Evolutionary conservation across 2,329 filamentous ascomycete species (phyloP).

Genomic region (Penicillium corylophilum): DNA sequence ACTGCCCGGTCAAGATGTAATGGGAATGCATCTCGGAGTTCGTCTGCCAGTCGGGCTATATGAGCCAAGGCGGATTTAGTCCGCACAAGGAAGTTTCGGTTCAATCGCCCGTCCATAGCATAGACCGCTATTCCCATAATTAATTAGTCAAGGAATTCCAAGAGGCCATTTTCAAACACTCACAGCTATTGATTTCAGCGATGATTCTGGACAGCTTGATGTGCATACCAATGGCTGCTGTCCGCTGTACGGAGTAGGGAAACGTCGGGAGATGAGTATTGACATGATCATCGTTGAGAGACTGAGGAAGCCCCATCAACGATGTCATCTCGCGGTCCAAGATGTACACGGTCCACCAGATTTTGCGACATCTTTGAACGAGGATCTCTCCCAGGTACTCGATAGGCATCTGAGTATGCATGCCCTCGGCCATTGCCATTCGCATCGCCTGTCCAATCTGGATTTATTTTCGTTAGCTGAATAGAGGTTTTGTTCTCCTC

Average conservation of each 20-base stretch:
- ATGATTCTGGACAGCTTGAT: constrained; percentile 49
- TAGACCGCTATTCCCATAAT: constrained; percentile 39
- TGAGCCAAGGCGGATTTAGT: constrained; percentile 43
- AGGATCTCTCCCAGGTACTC: constrained; percentile 46
- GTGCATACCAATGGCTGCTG: constrained; percentile 46
- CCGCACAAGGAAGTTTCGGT: constrained; percentile 37
- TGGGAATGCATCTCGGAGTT: constrained; percentile 40
- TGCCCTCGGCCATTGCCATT: constrained; percentile 52
- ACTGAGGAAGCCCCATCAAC: constrained; percentile 53
- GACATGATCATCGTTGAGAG: constrained; percentile 54
- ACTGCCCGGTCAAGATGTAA: constrained; percentile 37
- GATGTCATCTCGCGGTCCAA: constrained; percentile 56
- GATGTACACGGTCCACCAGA: constrained; percentile 59
- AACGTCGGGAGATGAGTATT: constrained; percentile 49
- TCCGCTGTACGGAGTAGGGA: constrained; percentile 38
- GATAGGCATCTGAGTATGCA: constrained; percentile 54
- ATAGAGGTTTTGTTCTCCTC: constrained; percentile 46
- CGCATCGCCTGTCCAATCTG: constrained; percentile 58
- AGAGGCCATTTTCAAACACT: constrained; percentile 10
- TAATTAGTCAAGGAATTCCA: not conserved
- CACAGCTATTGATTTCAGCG: constrained; percentile 47
- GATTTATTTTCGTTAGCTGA: constrained; percentile 47
- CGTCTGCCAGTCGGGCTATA: constrained; percentile 42
- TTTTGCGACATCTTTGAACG: constrained; percentile 51
- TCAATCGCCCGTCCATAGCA: constrained; percentile 38